phyloP scores from a whole-genome alignment of 129 eudicot species.

The Arctium minus region DNA sequence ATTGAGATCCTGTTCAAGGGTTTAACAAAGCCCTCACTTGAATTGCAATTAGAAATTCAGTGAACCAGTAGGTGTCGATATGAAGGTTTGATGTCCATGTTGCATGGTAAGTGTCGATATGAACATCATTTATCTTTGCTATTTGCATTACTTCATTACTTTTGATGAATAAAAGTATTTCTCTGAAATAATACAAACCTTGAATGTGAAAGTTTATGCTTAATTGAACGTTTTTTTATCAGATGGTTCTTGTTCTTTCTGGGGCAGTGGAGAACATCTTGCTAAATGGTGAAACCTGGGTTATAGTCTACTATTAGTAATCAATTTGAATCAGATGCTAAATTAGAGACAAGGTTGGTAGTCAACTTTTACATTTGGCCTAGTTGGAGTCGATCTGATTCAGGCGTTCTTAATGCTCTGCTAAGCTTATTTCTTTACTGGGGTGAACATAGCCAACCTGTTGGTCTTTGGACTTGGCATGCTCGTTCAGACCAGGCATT shows the following conservation, averaged over 20 bases:
- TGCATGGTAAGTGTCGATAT: not conserved
- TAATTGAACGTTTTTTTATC: not conserved
- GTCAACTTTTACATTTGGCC: no score
- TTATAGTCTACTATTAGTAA: not conserved
- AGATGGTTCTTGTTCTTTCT: not conserved
- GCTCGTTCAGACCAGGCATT: not conserved
- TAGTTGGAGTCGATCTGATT: no score
- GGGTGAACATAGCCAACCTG: not conserved
- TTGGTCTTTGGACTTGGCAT: not conserved
- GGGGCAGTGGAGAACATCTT: not conserved
- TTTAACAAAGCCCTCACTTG: not conserved
- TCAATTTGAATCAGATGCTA: no score
- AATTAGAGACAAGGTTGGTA: no score
- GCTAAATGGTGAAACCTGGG: not conserved
- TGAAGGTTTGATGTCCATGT: not conserved
- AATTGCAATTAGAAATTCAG: not conserved
- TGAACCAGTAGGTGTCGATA: not conserved
- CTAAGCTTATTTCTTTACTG: not conserved
- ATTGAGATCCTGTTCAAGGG: not conserved
- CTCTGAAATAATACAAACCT: not conserved
- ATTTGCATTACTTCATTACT: no score
- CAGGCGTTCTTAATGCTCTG: not conserved
- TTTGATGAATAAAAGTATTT: not conserved
- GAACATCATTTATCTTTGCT: not conserved
- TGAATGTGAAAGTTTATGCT: not conserved